Base-by-base conservation (phyloP, 225 moss, liverwort and hornwort genomes). In the Rhytidiadelphus loreus region DNA sequence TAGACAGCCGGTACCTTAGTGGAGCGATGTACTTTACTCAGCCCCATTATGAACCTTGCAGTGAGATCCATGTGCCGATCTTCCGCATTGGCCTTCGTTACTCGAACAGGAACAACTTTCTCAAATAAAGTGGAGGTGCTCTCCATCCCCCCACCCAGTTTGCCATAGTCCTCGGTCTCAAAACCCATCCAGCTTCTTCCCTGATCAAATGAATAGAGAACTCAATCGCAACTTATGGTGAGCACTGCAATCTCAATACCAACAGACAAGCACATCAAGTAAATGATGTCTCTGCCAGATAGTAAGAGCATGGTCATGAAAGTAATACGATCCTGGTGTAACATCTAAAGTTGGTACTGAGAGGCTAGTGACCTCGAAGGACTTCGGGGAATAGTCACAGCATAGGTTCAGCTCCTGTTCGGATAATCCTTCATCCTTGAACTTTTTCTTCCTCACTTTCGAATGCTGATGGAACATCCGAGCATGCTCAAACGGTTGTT, bases 41-140 rank as follows among this genome's bases (percentile, higher is more conserved):
- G 91, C 53, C 98, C 97, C 96, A 99, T 99, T 69, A 99, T 93
- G 64, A 99, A 96, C 82, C 97, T 96, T 75, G 96, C 93, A 73
- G 96, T 99, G 87, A 99, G 95, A 91, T 99, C 96, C 95, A 96
- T 94, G 83, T 96, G 97, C 63, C 96, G 94, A 90, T 99, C 98
- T 87, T 99, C 98, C 52, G 93, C 92, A 65, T 94, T 96, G 86
- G 91, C 90, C 90, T 96, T 99, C 15, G 96, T 95, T 69, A 96
- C 94, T 85, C 96, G 94, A 87, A 99, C 94, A 89, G 98, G 97
- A 90, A 99, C 93, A 74, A 95, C 91, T 91, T 99, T 99, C 90
- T 99, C 98, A 90, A 99, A 97, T 52, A 99, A 89, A 57, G 93
- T 97, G 61, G 98, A 99, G 86, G 92, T 95, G 90, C 96, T 96